Conservation (phyloP, 495 filamentous ascomycete genomes). For the Parachaetomium inaequale region DNA sequence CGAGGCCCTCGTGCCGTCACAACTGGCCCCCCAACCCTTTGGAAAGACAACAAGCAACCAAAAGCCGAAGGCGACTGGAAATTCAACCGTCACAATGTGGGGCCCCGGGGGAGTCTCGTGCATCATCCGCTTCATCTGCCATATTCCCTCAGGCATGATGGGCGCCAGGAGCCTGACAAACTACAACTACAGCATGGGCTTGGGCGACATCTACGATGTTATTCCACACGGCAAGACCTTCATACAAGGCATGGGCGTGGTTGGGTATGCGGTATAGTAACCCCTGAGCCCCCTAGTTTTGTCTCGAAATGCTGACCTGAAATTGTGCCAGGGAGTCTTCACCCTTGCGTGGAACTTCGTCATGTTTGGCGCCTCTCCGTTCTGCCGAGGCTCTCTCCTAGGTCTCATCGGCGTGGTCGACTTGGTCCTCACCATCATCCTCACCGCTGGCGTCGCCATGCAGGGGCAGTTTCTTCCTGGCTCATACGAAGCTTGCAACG, state of each 20-base stretch:
- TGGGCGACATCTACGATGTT: slow-evolving; percentile 8
- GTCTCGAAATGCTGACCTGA: not conserved
- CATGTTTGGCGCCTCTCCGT: not conserved
- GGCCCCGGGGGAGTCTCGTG: not conserved
- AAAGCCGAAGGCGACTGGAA: too few relatives aligned
- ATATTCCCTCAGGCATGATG: slow-evolving; percentile 1
- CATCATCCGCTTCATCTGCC: slow-evolving; percentile 9
- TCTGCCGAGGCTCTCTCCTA: not conserved
- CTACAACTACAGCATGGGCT: not conserved
- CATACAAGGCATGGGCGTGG: not conserved
- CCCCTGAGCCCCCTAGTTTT: not conserved
- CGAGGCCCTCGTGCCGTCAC: too few relatives aligned
- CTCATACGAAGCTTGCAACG: not conserved
- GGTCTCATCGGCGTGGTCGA: not conserved
- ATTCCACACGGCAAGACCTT: not conserved
- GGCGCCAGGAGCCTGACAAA: not conserved
- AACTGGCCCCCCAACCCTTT: not conserved
- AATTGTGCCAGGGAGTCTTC: not conserved
- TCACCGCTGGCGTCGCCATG: not conserved
- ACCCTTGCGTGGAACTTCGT: slow-evolving; percentile 11
- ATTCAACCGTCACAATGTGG: not conserved
- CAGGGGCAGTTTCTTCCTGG: not conserved
- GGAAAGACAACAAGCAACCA: not conserved
- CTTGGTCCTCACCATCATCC: not conserved
- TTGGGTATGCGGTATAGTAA: not conserved